These are phyloP conservation scores for Pythium folliculosum DNA, from an alignment of 352 stramenopile genomes.

Conservation along the genomic window DNA sequence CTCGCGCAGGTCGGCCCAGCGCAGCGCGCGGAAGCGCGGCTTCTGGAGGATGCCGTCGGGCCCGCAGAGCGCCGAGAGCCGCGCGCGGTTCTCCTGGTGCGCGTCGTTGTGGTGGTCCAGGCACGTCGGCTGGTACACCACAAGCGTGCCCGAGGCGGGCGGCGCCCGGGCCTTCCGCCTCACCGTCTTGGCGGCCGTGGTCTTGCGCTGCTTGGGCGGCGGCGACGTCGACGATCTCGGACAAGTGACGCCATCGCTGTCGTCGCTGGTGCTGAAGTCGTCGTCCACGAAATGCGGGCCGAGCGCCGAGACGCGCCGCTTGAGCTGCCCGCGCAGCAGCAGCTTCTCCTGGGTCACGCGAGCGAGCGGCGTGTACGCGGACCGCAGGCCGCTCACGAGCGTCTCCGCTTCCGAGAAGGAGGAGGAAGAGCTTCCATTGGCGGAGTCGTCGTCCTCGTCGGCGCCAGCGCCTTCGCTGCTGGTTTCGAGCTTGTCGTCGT, in stretches of 20 bases:
- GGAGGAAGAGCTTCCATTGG: too few relatives aligned
- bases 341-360: constrained; percentile 14
- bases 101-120: constrained; percentile 76
- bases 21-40: constrained; percentile 60
- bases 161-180: constrained; percentile 23
- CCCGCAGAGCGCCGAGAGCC: constrained; percentile 52
- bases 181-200: neutral
- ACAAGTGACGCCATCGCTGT: constrained; percentile 16
- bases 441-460: neutral
- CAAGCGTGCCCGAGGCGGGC: constrained; percentile 33
- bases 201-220: constrained; percentile 45
- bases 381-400: neutral
- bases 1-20: constrained; percentile 60
- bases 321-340: neutral
- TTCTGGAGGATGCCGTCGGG: constrained; percentile 67
- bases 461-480: neutral
- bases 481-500: neutral
- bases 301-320: neutral
- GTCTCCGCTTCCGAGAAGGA: neutral
- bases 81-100: constrained; percentile 70
- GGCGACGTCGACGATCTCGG: constrained; percentile 30
- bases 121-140: constrained; percentile 73
- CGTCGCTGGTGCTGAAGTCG: constrained; percentile 22
- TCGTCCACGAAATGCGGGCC: constrained; percentile 14
- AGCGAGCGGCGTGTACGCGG: constrained; percentile 10